These are phyloP conservation scores for Trichosporon faecale DNA, from an alignment of 1,284 basidiomycete species.

Conservation along the genomic window DNA sequence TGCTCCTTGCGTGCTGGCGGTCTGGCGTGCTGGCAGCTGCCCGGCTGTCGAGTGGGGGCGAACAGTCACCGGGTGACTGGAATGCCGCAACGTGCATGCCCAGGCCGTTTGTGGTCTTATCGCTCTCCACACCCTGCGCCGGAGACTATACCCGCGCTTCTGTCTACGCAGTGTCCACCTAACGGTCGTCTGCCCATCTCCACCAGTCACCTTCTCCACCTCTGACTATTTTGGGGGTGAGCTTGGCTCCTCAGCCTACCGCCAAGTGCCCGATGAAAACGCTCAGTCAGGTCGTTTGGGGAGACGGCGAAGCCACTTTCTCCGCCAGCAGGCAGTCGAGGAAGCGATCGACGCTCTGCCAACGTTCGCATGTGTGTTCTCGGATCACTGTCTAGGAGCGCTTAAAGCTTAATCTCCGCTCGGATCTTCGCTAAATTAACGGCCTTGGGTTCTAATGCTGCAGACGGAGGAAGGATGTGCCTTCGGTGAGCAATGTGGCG, in stretches of 20 bases:
- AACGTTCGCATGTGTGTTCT: neutral
- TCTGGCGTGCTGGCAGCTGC: too few relatives aligned
- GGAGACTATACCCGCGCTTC: neutral
- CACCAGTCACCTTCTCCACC: neutral
- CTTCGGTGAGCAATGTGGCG: neutral
- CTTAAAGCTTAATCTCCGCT: neutral
- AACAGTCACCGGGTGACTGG: neutral
- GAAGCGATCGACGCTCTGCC: neutral
- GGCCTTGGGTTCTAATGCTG: neutral
- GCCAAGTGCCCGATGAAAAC: neutral
- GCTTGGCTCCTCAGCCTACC: neutral
- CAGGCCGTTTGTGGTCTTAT: too few relatives aligned
- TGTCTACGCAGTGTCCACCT: neutral
- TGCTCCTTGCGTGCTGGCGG: neutral
- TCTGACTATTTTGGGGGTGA: neutral
- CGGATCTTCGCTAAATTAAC: neutral
- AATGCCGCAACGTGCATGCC: neutral
- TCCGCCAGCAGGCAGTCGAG: neutral
- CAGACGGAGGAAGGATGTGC: neutral
- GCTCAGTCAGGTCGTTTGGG: too few relatives aligned
- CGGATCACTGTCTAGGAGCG: neutral
- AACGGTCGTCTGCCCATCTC: neutral
- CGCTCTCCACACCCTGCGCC: neutral
- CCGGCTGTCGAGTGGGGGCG: too few relatives aligned
- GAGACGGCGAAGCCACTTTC: too few relatives aligned